Conservation (phyloP, 164 flowering plant genomes). For the Stephania cephalantha region DNA sequence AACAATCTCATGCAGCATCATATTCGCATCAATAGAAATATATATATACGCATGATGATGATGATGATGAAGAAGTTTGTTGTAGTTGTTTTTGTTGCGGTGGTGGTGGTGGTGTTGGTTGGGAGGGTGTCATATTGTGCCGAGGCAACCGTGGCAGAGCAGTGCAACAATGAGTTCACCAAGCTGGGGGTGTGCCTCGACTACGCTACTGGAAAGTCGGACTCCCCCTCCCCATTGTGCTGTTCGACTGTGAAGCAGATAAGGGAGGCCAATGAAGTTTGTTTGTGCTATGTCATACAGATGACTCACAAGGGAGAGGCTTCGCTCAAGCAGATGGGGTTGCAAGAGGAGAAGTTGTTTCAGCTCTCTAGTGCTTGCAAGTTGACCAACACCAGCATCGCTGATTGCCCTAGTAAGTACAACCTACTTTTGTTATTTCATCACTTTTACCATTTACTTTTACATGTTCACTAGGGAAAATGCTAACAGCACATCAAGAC, state of each 20-base stretch:
- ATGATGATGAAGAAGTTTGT: neutral
- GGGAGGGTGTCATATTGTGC: neutral
- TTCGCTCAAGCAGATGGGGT: constrained; percentile 26
- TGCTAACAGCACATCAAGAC: neutral
- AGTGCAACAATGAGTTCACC: constrained; percentile 34
- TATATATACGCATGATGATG: no score
- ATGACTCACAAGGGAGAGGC: neutral
- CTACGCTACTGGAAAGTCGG: constrained; percentile 42
- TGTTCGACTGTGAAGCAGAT: constrained; percentile 39
- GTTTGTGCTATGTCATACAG: neutral
- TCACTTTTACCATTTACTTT: neutral
- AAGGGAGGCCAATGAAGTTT: neutral
- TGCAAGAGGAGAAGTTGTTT: constrained; percentile 43
- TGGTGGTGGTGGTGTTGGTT: neutral
- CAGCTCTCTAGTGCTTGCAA: constrained; percentile 57
- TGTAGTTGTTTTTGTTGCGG: neutral
- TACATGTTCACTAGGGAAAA: neutral
- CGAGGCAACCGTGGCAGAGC: constrained; percentile 1
- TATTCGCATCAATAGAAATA: no score
- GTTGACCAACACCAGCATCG: constrained; percentile 14
- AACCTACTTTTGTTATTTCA: neutral
- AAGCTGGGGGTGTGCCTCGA: constrained; percentile 48
- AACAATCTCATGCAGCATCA: no score
- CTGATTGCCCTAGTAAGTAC: constrained; percentile 54
- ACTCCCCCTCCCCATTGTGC: constrained; percentile 28